Evolutionary conservation across 495 filamentous ascomycete species (phyloP).

Genomic region (Symbiotaphrina buchneri): DNA sequence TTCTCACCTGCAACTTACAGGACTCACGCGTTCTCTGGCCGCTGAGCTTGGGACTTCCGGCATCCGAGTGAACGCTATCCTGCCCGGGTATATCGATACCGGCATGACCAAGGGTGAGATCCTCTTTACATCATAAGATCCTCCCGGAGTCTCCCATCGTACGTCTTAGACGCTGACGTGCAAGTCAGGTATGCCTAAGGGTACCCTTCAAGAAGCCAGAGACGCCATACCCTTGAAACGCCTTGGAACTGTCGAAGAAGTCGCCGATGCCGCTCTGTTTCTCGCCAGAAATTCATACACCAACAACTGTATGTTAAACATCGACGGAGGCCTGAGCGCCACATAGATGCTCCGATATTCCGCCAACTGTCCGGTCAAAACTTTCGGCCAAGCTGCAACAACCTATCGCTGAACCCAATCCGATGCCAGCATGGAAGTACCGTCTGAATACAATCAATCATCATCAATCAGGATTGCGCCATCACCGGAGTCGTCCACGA

Average conservation of each 20-base stretch:
- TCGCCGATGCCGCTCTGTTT: constrained; percentile 65
- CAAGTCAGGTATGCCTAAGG: constrained; percentile 5
- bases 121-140: neutral
- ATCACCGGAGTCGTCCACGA: constrained; percentile 31
- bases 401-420: too few relatives aligned
- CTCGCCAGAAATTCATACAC: constrained; percentile 58
- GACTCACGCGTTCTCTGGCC: constrained; percentile 46
- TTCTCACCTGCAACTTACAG: too few relatives aligned
- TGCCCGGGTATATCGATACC: constrained; percentile 69
- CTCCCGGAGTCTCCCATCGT: neutral
- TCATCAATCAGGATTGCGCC: constrained; percentile 64
- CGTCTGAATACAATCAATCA: constrained; percentile 16
- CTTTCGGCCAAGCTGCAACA: too few relatives aligned
- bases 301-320: constrained; percentile 64
- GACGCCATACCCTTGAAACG: constrained; percentile 41
- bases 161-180: constrained; percentile 10
- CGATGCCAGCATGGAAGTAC: too few relatives aligned
- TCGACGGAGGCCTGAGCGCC: constrained; percentile 70
- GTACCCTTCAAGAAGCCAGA: constrained; percentile 1
- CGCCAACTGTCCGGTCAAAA: too few relatives aligned
- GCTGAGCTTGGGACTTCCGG: constrained; percentile 31
- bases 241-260: constrained; percentile 42
- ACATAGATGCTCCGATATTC: neutral
- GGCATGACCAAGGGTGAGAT: constrained; percentile 48
- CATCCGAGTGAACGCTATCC: constrained; percentile 54